Conservation (phyloP, 257 asterid species). For the Buddleja alternifolia region DNA sequence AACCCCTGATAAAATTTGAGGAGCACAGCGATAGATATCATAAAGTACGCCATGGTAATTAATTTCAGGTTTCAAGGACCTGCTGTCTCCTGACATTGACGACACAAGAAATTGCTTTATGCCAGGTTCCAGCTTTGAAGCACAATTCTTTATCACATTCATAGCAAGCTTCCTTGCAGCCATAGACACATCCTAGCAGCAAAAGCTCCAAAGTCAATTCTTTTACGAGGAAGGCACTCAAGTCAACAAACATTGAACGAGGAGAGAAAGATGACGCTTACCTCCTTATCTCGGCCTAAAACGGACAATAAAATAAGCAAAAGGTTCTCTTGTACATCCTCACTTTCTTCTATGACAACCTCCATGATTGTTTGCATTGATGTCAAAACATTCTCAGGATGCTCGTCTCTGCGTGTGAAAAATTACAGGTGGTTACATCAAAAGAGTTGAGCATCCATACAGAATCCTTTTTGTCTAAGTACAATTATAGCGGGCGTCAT, state of each 20-base stretch:
- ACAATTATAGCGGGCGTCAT: neutral
- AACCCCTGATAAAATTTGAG: slow-evolving; percentile 85
- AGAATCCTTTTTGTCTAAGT: slow-evolving; percentile 15
- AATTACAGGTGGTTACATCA: slow-evolving; percentile 26
- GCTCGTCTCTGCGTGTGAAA: slow-evolving; percentile 63
- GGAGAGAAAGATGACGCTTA: slow-evolving; percentile 33
- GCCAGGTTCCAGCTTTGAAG: slow-evolving; percentile 84
- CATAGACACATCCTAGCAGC: slow-evolving; percentile 57
- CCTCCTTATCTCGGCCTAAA: slow-evolving; percentile 79
- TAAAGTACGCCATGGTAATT: slow-evolving; percentile 78
- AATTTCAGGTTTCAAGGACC: slow-evolving; percentile 54
- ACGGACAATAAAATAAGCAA: slow-evolving; percentile 66
- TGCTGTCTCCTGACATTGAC: slow-evolving; percentile 86
- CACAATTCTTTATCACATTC: slow-evolving; percentile 77
- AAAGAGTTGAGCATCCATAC: slow-evolving; percentile 15
- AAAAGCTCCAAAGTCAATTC: slow-evolving; percentile 25
- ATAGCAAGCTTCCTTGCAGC: slow-evolving; percentile 89
- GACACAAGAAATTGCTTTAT: slow-evolving; percentile 84
- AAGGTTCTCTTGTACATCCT: slow-evolving; percentile 82
- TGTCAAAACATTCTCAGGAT: slow-evolving; percentile 77
- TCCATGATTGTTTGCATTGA: slow-evolving; percentile 96
- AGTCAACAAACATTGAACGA: slow-evolving; percentile 20
- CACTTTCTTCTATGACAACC: slow-evolving; percentile 89
- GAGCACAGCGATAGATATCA: slow-evolving; percentile 75
- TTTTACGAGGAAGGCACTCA: slow-evolving; percentile 4